A percentile compares a stretch with the other conserved stretches of the same genome.
phyloP scores from a whole-genome alignment of 2,329 filamentous ascomycete genomes.

The Aureobasidium sp. region DNA sequence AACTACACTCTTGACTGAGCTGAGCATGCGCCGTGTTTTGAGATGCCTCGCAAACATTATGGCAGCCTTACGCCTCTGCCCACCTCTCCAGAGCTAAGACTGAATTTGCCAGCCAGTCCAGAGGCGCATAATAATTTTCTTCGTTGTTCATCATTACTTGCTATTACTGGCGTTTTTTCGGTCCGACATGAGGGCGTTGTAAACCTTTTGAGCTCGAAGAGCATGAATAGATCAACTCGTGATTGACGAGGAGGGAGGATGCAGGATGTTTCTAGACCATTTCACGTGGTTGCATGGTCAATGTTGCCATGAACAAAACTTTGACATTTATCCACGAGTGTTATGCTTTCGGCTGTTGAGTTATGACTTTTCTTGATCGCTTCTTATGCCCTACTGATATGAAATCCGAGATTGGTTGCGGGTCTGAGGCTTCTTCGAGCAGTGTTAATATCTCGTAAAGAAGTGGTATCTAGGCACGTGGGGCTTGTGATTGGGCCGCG shows the following conservation, averaged over 20 bases:
- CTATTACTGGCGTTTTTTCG: neutral
- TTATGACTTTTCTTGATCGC: neutral
- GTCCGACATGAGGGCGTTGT: neutral
- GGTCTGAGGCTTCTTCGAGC: neutral
- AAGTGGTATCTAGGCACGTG: constrained; percentile 3
- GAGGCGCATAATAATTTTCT: neutral
- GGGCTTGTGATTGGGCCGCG: constrained; percentile 3
- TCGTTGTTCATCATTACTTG: neutral
- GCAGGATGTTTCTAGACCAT: neutral
- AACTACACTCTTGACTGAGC: constrained; percentile 55
- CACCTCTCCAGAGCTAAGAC: neutral
- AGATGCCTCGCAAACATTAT: neutral
- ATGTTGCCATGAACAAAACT: neutral
- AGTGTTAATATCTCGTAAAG: neutral
- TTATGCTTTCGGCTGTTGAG: neutral
- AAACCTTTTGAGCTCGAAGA: neutral
- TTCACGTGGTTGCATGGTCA: neutral
- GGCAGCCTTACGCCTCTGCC: neutral
- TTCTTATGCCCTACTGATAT: neutral
- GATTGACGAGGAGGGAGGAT: neutral
- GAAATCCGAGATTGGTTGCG: neutral
- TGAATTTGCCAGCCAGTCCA: neutral
- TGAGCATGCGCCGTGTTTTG: neutral
- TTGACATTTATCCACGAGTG: neutral
- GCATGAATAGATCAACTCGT: neutral